Conservation (phyloP, 768 basidiomycete genomes). For the Hortiboletus campestris region DNA sequence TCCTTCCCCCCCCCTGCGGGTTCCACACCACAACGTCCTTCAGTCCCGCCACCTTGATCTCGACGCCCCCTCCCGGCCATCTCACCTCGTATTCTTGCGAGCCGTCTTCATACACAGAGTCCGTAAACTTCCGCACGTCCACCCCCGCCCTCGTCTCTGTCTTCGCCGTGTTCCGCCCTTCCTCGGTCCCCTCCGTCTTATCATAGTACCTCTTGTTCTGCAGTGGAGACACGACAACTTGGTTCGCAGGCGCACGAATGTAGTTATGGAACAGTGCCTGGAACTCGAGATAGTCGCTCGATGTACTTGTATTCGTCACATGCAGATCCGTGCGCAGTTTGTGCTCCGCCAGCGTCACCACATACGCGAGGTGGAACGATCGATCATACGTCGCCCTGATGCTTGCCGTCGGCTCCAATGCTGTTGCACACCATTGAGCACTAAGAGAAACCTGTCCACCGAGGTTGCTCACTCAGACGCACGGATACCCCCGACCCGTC, state of each 20-base stretch:
- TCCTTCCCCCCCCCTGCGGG: conserved; percentile 69
- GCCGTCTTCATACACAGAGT: conserved; percentile 74
- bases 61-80: conserved; percentile 58
- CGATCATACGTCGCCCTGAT: conserved; percentile 60
- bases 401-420: conserved; percentile 57
- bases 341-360: conserved; percentile 74
- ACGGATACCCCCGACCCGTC: conserved; percentile 72
- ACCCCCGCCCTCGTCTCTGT: conserved; percentile 61
- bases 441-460: background rate
- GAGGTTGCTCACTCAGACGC: conserved; percentile 58
- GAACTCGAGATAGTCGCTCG: conserved; percentile 64
- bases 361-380: conserved; percentile 73
- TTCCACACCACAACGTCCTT: conserved; percentile 96
- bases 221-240: conserved; percentile 63
- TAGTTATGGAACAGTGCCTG: conserved; percentile 95
- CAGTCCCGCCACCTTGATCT: conserved; percentile 51
- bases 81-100: conserved; percentile 52
- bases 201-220: conserved; percentile 69
- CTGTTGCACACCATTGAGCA: conserved; percentile 35
- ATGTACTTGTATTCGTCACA: conserved; percentile 69
- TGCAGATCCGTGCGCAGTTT: conserved; percentile 78
- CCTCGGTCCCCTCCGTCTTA: conserved; percentile 66
- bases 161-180: conserved; percentile 49
- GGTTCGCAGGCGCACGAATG: conserved; percentile 60
- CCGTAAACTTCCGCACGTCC: conserved; percentile 65